Percentiles rank a stretch among this genome's conserved stretches.
phyloP scores from a whole-genome alignment of 345 rosid species.

The Lumnitzera littorea region DNA sequence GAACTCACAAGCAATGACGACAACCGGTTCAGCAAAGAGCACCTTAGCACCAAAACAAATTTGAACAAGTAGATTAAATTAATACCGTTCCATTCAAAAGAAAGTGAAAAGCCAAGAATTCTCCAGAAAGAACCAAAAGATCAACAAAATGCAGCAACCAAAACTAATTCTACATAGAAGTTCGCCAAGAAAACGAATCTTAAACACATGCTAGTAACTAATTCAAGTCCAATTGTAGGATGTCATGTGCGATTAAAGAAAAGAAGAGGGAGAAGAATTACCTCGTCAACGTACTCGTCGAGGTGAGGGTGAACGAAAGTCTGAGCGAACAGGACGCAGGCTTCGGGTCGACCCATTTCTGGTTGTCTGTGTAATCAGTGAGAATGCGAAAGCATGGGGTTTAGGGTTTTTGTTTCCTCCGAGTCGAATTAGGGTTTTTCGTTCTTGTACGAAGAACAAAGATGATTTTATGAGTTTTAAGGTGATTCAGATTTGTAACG shows the following conservation, averaged over 20 bases:
- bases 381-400: no score
- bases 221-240: neutral
- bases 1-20: slow-evolving; percentile 88
- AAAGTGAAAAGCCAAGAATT: no score
- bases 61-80: neutral
- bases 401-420: no score
- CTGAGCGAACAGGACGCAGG: slow-evolving; percentile 88
- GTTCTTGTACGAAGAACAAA: no score
- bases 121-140: neutral
- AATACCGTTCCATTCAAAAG: neutral
- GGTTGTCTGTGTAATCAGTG: neutral
- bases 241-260: neutral
- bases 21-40: slow-evolving; percentile 84
- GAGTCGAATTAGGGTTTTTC: no score
- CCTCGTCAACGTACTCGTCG: slow-evolving; percentile 99
- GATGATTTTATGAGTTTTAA: no score
- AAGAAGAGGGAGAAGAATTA: slow-evolving; percentile 4
- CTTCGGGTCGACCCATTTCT: slow-evolving; percentile 79
- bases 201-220: neutral
- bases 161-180: neutral
- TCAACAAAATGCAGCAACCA: slow-evolving; percentile 1
- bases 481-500: no score
- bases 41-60: slow-evolving; percentile 37
- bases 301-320: slow-evolving; percentile 89
- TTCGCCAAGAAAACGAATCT: no score